Base-by-base conservation (phyloP, 805 yeast genomes). In the Ogataea populi-albae region DNA sequence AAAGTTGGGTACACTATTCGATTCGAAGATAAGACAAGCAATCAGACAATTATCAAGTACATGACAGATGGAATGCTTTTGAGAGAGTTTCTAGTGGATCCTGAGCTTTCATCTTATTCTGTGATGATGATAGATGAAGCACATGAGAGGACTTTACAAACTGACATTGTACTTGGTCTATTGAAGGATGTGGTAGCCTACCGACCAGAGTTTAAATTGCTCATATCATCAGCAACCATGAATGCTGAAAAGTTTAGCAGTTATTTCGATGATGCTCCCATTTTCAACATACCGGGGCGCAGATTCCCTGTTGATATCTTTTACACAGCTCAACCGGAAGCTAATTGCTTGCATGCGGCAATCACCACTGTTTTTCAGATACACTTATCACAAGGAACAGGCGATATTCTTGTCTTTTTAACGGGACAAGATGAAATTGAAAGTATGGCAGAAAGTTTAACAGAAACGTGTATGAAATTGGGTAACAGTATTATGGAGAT, bases 341-440 rank as follows among this genome's bases (percentile, higher is more conserved):
- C 95, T 0, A 89, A 93, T 55, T 91, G 88, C 54, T 62, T 91
- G 3, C 89, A 86, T 54, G 95, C 96, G 0, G 93, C 96, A 0
- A 73, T 88, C 17, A 81, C 86, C 5, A 85, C 96, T 0, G 81
- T 89, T 3, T 81, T 87, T 55, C 94, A 87, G 52, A 87, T 91
- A 15, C 98, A 93, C 54, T 67, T 66, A 20, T 71, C 85, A 0
- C 83, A 81, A 38, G 64, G 73, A 2, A 73, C 78, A 0, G 96
- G 96, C 3, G 98, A 93, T 56, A 85, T 91, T 11, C 63, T 93
- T 19, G 94, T 91, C 1, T 91, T 91, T 57, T 61, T 91, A 32
- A 93, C 98, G 0, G 98, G 98, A 24, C 98, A 93, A 57, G 98
- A 91, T 38, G 98, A 91, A 52, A 93, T 93, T 40, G 98, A 93